Evolutionary conservation across 2,329 filamentous ascomycete species (phyloP), one percentile per base, ranked within the genome.

Genomic region (Chaetomium globosum): DNA sequence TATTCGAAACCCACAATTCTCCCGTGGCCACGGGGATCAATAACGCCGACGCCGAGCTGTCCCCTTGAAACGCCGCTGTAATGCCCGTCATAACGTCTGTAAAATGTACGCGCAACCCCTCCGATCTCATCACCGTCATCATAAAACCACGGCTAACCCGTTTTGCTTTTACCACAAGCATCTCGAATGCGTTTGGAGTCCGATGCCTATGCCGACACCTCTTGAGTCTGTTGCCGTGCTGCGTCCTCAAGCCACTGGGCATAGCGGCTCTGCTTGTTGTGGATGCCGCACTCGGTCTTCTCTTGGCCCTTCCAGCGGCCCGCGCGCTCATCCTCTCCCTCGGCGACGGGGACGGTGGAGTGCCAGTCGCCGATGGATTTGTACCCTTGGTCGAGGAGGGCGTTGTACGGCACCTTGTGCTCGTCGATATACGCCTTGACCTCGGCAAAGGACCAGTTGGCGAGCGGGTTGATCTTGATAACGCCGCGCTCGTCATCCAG

Each of bases 361-460:
- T 99, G 95, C 92, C 93, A 98, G 83, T 99, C 95, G 68, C 95
- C 95, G 68, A 99, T 85, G 70, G 92, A 97, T 85, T 98, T 97
- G 85, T 99, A 99, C n/a, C 95, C 95, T 66, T 83, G 85, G 80
- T 97, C 92, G 55, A 99, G 85, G 33, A 99, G 86, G 68, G 85
- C 88, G 77, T 99, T 99, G 84, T 97, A 98, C 0, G 95, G 95
- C 4, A 99, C 93, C 67, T 92, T 80, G 82, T 97, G 86, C 74
- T 90, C 88, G 73, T 88, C 86, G 80, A 97, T 87, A 80, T 99
- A 99, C 49, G 86, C 83, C 78, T 93, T 89, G 66, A 99, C 94
- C 76, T 98, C 90, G 68, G 87, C 81, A 80, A 99, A 99, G 52
- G 85, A 85, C 95, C 95, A 99, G 80, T 93, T 92, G 75, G 93